Percentiles rank a stretch among this genome's conserved stretches.
These are phyloP conservation scores for Achaetomiella virescens DNA, from an alignment of 495 filamentous ascomycete species.

Conservation along the genomic window DNA sequence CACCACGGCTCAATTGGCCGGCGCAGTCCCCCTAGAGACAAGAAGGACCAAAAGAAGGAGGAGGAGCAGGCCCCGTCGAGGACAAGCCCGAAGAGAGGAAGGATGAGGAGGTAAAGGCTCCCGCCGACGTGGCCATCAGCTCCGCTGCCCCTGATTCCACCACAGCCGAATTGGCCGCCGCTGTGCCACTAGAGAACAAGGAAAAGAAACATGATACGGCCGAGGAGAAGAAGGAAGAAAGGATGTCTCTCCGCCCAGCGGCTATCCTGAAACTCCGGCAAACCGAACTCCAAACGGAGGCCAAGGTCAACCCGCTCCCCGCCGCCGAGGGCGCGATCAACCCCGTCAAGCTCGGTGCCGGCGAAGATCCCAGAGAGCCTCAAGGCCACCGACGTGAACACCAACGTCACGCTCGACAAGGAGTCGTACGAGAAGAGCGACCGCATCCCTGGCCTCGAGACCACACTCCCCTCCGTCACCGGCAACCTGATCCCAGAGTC, in stretches of 20 bases:
- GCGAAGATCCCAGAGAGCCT: conserved; percentile 65
- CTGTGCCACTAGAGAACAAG: conserved; percentile 23
- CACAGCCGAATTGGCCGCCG: conserved; percentile 29
- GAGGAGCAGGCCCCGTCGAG: not conserved
- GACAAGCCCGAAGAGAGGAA: conserved; percentile 20
- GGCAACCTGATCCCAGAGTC: conserved; percentile 77
- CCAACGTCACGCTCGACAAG: conserved; percentile 67
- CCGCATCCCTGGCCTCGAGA: conserved; percentile 45
- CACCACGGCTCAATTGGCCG: conserved; percentile 68
- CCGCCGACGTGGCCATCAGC: conserved; percentile 1
- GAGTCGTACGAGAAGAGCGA: conserved; percentile 78
- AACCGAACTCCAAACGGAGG: conserved; percentile 42
- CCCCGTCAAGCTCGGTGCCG: conserved; percentile 70
- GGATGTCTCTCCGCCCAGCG: not conserved
- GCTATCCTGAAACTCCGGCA: conserved; percentile 69
- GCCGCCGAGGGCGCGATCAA: conserved; percentile 73
- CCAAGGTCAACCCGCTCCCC: conserved; percentile 69
- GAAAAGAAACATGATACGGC: conserved; percentile 2
- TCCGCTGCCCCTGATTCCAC: conserved; percentile 28
- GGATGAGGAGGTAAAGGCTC: not conserved
- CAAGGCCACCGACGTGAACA: conserved; percentile 48
- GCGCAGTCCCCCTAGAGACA: conserved; percentile 57
- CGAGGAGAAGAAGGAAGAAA: not conserved
- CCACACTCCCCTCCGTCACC: conserved; percentile 56
- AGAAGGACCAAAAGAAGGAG: conserved; percentile 6